Conservation (phyloP, 495 filamentous ascomycete species). For the Hypoxylon subgilvum region DNA sequence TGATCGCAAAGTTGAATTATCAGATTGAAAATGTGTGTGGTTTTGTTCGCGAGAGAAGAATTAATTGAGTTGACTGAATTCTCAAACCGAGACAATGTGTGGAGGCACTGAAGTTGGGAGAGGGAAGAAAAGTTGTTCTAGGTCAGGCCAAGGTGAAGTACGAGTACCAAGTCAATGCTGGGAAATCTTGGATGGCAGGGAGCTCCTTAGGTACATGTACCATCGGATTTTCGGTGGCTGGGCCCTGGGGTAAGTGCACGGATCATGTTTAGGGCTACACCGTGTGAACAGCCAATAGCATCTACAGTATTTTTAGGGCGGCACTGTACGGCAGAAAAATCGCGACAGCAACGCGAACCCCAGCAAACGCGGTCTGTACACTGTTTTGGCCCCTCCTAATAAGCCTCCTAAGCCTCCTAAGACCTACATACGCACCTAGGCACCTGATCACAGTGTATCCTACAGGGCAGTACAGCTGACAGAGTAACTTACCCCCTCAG, state of each 20-base stretch:
- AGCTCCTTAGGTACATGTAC: not conserved
- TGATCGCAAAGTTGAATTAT: not conserved
- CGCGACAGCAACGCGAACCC: slow-evolving; percentile 26
- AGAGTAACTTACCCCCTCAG: no score
- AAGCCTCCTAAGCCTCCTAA: slow-evolving; percentile 3
- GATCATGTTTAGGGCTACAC: slow-evolving; percentile 33
- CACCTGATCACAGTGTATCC: not conserved
- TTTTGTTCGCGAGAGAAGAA: no score
- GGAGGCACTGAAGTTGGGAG: not conserved
- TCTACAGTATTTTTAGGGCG: slow-evolving; percentile 14
- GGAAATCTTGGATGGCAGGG: not conserved
- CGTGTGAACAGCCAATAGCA: not conserved
- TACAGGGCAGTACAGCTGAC: not conserved
- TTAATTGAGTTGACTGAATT: no score
- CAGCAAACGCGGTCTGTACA: slow-evolving; percentile 9
- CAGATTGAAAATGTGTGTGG: no score
- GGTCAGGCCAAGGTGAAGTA: no score
- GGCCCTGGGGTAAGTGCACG: slow-evolving; percentile 15
- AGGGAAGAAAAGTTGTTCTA: not conserved
- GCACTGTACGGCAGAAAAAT: slow-evolving; percentile 6
- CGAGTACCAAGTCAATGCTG: not conserved
- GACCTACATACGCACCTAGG: not conserved
- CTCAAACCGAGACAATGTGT: not conserved
- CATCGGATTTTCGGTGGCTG: slow-evolving; percentile 18
- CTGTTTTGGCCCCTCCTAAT: slow-evolving; percentile 19